These are phyloP conservation scores for Apophysomyces trapeziformis DNA, from an alignment of 371 early-diverging fungal species.

Conservation along the genomic window DNA sequence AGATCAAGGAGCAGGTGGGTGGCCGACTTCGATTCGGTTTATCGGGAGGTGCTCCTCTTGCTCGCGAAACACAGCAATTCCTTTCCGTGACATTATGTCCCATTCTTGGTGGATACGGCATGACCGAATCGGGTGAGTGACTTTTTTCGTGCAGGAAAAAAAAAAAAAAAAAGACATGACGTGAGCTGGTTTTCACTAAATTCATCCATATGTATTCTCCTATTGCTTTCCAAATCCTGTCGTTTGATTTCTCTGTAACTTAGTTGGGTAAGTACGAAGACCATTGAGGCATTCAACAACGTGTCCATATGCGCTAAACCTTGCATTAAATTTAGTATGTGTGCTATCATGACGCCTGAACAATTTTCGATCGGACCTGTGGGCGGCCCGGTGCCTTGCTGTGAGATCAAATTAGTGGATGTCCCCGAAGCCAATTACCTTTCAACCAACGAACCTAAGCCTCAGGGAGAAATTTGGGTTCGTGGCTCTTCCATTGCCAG, in stretches of 20 bases:
- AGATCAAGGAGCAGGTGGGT: conserved; percentile 76
- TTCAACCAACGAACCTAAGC: conserved; percentile 62
- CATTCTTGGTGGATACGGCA: conserved; percentile 83
- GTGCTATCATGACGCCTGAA: conserved; percentile 57
- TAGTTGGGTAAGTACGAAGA: background rate
- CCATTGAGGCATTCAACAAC: no score
- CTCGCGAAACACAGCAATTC: conserved; percentile 71
- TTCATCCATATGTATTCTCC: background rate
- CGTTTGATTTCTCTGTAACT: background rate
- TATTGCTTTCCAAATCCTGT: background rate
- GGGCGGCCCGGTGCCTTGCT: conserved; percentile 76
- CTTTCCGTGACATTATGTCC: conserved; percentile 68
- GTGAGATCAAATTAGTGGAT: conserved; percentile 83
- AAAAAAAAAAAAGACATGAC: background rate
- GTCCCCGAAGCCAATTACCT: conserved; percentile 75
- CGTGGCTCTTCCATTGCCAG: conserved; percentile 81
- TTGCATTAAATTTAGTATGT: conserved; percentile 35
- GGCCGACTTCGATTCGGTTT: conserved; percentile 76
- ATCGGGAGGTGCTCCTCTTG: conserved; percentile 86
- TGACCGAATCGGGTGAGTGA: conserved; percentile 22
- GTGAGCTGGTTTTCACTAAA: background rate
- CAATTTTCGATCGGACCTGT: conserved; percentile 59
- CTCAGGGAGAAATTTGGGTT: conserved; percentile 88
- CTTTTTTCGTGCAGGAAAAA: background rate
- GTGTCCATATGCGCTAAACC: no score